These are phyloP conservation scores for Fusarium albosuccineum DNA, from an alignment of 2,329 filamentous ascomycete genomes.

Conservation along the genomic window DNA sequence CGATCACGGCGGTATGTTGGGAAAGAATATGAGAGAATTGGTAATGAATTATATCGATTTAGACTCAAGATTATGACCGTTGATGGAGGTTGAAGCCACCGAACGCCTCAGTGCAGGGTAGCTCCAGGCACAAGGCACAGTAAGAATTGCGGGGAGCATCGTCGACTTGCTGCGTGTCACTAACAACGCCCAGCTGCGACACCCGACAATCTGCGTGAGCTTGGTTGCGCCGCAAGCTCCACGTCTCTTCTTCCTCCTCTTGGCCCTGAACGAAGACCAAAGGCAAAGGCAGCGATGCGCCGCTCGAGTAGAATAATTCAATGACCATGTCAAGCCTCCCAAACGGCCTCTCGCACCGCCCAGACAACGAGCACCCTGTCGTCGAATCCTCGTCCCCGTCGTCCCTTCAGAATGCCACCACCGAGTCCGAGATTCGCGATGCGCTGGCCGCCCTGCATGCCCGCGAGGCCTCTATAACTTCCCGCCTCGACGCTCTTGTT, in stretches of 20 bases:
- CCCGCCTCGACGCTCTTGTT: slow-evolving; percentile 80
- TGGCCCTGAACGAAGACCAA: slow-evolving; percentile 29
- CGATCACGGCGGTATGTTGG: slow-evolving; percentile 5
- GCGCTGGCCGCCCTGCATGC: slow-evolving; percentile 80
- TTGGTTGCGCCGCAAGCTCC: slow-evolving; percentile 29
- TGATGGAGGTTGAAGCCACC: neutral
- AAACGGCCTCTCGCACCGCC: slow-evolving; percentile 58
- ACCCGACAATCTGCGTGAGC: slow-evolving; percentile 21
- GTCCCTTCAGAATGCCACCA: slow-evolving; percentile 76
- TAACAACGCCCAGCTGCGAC: slow-evolving; percentile 32
- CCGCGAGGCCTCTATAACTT: slow-evolving; percentile 80
- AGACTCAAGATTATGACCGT: too few species aligned
- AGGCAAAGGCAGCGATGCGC: slow-evolving; percentile 58
- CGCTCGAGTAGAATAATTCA: slow-evolving; percentile 52
- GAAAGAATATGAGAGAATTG: neutral
- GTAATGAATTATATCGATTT: too few species aligned
- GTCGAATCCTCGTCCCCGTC: slow-evolving; percentile 41
- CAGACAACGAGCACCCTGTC: slow-evolving; percentile 49
- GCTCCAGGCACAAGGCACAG: neutral
- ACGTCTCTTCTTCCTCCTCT: slow-evolving; percentile 27
- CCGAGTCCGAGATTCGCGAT: slow-evolving; percentile 82
- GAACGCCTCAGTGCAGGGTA: slow-evolving; percentile 37
- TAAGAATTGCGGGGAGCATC: slow-evolving; percentile 39
- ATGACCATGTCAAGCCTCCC: slow-evolving; percentile 62
- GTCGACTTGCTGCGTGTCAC: slow-evolving; percentile 44